phyloP scores from a whole-genome alignment of 306 rosid species.

The Alnus glutinosa region DNA sequence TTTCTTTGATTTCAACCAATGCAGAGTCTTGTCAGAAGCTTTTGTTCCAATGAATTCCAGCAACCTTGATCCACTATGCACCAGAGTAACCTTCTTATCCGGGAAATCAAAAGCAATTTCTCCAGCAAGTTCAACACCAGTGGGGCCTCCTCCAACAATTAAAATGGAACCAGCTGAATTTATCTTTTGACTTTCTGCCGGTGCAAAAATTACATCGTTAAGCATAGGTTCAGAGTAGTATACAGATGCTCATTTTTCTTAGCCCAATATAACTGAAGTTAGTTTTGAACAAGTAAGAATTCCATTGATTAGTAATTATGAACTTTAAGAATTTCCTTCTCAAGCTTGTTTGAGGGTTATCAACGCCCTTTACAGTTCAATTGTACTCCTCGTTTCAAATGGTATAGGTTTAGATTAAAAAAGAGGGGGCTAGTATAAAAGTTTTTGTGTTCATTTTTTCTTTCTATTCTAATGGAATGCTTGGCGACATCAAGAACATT shows the following conservation, averaged over 20 bases:
- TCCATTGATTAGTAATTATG: too few species aligned
- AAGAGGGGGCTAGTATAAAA: neutral
- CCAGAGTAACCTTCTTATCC: slow-evolving; percentile 54
- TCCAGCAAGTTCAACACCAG: slow-evolving; percentile 86
- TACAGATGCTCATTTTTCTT: too few species aligned
- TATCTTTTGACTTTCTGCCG: slow-evolving; percentile 65
- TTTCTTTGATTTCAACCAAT: slow-evolving; percentile 60
- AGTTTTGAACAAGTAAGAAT: too few species aligned
- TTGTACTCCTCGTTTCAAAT: neutral
- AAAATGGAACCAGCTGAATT: slow-evolving; percentile 62
- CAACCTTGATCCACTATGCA: slow-evolving; percentile 70
- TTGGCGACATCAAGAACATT: neutral
- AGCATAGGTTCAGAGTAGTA: too few species aligned
- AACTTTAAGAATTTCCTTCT: neutral
- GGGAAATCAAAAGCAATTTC: slow-evolving; percentile 80
- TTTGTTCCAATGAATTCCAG: slow-evolving; percentile 75
- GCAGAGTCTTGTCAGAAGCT: slow-evolving; percentile 55
- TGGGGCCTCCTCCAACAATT: slow-evolving; percentile 90
- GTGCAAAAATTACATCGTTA: slow-evolving; percentile 18
- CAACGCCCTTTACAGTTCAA: neutral
- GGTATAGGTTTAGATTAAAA: too few species aligned
- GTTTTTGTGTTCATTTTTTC: neutral
- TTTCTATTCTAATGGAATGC: neutral
- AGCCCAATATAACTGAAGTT: too few species aligned
- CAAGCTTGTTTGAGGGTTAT: neutral